Percentiles rank a stretch among this genome's conserved stretches.
Evolutionary conservation across 2,329 filamentous ascomycete species (phyloP).

Genomic region (Leptographium lundbergii): DNA sequence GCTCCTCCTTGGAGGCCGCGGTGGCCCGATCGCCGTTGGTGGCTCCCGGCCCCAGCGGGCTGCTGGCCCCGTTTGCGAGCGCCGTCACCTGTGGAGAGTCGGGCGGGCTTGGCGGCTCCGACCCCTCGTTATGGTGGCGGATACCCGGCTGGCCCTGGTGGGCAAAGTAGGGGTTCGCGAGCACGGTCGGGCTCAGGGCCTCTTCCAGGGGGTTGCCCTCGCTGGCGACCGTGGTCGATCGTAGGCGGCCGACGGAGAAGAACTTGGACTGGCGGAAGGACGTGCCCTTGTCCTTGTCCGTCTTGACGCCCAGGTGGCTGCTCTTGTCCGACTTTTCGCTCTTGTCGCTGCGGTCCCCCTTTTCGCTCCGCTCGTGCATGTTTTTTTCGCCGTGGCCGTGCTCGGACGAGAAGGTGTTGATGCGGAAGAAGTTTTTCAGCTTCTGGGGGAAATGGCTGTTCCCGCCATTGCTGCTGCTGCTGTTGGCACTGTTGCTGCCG

Average conservation of each 20-base stretch:
- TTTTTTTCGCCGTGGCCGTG: slow-evolving; percentile 11
- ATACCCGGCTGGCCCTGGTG: slow-evolving; percentile 90
- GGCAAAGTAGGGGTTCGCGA: slow-evolving; percentile 93
- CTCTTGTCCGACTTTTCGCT: slow-evolving; percentile 1
- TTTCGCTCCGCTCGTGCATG: neutral
- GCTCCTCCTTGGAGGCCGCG: slow-evolving; percentile 77
- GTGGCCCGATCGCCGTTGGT: slow-evolving; percentile 56
- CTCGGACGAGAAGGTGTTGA: slow-evolving; percentile 28
- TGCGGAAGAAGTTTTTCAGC: slow-evolving; percentile 59
- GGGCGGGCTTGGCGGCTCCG: slow-evolving; percentile 82
- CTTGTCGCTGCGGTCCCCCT: neutral
- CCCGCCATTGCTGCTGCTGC: slow-evolving; percentile 37
- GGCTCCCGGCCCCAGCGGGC: slow-evolving; percentile 20
- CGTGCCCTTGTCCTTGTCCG: slow-evolving; percentile 46
- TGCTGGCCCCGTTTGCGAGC: slow-evolving; percentile 39
- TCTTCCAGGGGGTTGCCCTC: slow-evolving; percentile 88
- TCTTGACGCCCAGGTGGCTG: slow-evolving; percentile 27
- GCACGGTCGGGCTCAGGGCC: slow-evolving; percentile 76
- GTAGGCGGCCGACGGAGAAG: slow-evolving; percentile 77
- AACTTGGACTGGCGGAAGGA: slow-evolving; percentile 77
- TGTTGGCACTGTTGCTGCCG: slow-evolving; percentile 21
- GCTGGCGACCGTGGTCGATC: slow-evolving; percentile 82
- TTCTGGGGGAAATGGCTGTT: slow-evolving; percentile 53
- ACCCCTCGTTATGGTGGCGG: slow-evolving; percentile 89
- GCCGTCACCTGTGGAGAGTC: slow-evolving; percentile 74